A percentile compares a stretch with the other conserved stretches of the same genome.
phyloP scores from a whole-genome alignment of 2,329 filamentous ascomycete genomes.

The Diaporthe citrichinensis region DNA sequence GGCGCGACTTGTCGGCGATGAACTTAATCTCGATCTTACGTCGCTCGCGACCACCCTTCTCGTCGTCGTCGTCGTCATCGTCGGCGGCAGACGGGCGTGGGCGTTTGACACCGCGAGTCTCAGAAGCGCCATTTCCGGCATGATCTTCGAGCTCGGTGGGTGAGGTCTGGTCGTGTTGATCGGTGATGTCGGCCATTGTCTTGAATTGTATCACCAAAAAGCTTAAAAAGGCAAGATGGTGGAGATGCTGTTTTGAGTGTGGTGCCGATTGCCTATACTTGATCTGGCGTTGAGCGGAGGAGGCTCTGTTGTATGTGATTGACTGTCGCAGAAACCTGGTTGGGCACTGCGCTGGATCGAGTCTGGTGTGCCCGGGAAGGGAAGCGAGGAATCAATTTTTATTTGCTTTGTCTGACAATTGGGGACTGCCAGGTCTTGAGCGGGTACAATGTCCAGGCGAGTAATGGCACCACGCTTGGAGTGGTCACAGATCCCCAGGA shows the following conservation, averaged over 20 bases:
- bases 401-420: slow-evolving; percentile 54
- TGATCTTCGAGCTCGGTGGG: slow-evolving; percentile 80
- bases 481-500: slow-evolving; percentile 31
- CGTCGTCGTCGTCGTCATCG: slow-evolving; percentile 97
- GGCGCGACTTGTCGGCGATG: slow-evolving; percentile 99
- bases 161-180: slow-evolving; percentile 83
- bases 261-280: slow-evolving; percentile 77
- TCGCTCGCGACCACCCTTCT: slow-evolving; percentile 97
- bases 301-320: slow-evolving; percentile 57
- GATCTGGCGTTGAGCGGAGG: slow-evolving; percentile 72
- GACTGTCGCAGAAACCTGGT: slow-evolving; percentile 69
- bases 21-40: slow-evolving; percentile 99
- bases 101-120: slow-evolving; percentile 89
- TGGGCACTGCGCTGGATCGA: slow-evolving; percentile 64
- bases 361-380: slow-evolving; percentile 62
- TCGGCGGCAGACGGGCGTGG: slow-evolving; percentile 85
- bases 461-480: slow-evolving; percentile 48
- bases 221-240: slow-evolving; percentile 68
- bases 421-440: slow-evolving; percentile 48
- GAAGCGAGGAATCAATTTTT: slow-evolving; percentile 62
- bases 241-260: slow-evolving; percentile 76
- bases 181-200: slow-evolving; percentile 83
- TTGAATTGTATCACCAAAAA: slow-evolving; percentile 62
- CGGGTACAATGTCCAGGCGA: slow-evolving; percentile 37
- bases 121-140: slow-evolving; percentile 79